Evolutionary conservation across 176 grass and related monocot genomes (phyloP), one percentile per base, ranked within the genome.

Genomic region (Luzula sylvatica): DNA sequence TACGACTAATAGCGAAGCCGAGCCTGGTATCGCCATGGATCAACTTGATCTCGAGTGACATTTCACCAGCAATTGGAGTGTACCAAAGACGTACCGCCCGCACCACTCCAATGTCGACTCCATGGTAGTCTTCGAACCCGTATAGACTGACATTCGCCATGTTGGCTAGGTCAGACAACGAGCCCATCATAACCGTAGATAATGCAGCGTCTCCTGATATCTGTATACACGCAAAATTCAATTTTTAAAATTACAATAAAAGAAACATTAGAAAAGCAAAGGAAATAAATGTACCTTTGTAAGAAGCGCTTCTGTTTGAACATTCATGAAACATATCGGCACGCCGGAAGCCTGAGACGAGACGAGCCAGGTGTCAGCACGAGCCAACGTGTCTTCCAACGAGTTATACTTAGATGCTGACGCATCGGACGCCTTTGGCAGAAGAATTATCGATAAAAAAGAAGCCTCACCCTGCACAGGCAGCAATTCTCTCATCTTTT

Each of bases 101-200:
- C 0, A 87, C 75, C 40, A 99, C 75, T 56, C 86, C 86, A 46
- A 99, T 87, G 71, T 99, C 86, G 46, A 99, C 65, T 25, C 93
- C 86, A 24, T 99, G 93, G 75, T 99, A 99, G 65, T 99, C 93
- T 79, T 99, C 86, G 47, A 99, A 99, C 5, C 93, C 75, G 25
- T 92, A 92, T 46, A 99, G 78, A 64, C 82, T 92, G 12, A 68
- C 78, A 74, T 77, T 87, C 9, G 75, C 86, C 65, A 81, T 74
- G 65, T 77, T 86, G 3, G 78, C 72, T 11, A 98, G 78, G 65
- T 99, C 86, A 14, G 82, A 70, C n/a, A 83, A 65, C 2, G 81
- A 87, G 0, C 83, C 72, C 79, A 52, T 87, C 72, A 75, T 92
- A 59, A 92, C 78, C 1, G 78, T 99, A 3, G 86, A 85, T 6